Evolutionary conservation across 2,329 filamentous ascomycete genomes (phyloP).

Genomic region (Pyricularia pennisetigena): DNA sequence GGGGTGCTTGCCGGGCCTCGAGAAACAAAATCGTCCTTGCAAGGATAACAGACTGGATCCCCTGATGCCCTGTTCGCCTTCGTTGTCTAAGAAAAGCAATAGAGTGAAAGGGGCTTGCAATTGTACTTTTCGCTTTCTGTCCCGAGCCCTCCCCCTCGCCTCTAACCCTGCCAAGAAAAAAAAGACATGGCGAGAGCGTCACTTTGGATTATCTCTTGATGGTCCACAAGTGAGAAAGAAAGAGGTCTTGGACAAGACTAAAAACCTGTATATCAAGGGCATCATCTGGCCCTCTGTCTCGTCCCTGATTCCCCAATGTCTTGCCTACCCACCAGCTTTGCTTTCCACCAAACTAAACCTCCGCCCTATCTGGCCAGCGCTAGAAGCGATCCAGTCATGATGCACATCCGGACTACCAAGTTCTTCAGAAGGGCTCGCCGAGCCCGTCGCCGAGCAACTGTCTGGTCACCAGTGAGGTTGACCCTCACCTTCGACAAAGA

Average conservation of each 20-base stretch:
- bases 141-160: neutral
- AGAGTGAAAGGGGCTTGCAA: neutral
- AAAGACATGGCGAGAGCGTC: neutral
- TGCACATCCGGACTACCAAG: neutral
- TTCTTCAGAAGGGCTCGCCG: neutral
- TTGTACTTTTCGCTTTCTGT: neutral
- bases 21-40: neutral
- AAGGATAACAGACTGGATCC: neutral
- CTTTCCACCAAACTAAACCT: neutral
- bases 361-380: neutral
- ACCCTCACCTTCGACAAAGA: slow-evolving; percentile 1
- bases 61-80: neutral
- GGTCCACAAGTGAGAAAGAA: neutral
- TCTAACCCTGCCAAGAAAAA: neutral
- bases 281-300: neutral
- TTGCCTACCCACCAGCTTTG: neutral
- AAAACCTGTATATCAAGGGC: neutral
- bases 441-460: neutral
- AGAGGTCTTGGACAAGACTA: neutral
- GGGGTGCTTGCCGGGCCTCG: neutral
- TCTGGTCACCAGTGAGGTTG: neutral
- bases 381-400: neutral
- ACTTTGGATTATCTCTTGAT: neutral
- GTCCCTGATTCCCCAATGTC: neutral
- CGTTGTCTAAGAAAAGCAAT: neutral